Conservation (phyloP, 176 grass and related monocot genomes). For the Echinochloa phyllopogon region DNA sequence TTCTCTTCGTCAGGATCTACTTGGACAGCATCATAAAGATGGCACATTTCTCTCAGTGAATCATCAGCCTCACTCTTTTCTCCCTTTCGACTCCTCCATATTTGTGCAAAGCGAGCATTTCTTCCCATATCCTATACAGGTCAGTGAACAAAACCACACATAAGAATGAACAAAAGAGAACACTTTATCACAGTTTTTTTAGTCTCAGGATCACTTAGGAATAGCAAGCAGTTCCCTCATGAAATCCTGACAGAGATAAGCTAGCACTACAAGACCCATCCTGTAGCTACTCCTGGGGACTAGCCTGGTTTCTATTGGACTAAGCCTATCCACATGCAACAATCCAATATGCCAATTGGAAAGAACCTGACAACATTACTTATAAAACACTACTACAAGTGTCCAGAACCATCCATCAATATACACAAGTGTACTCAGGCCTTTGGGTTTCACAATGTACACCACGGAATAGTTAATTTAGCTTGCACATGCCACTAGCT, state of each 20-base stretch:
- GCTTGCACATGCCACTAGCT: not conserved
- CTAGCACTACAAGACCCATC: not conserved
- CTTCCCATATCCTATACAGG: constrained; percentile 62
- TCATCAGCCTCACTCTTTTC: constrained; percentile 52
- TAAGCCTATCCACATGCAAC: not conserved
- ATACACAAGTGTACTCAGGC: not conserved
- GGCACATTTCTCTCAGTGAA: constrained; percentile 65
- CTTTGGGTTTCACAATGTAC: not conserved
- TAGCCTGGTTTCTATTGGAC: not conserved
- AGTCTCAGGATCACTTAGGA: not conserved
- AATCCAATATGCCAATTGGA: not conserved
- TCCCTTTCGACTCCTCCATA: constrained; percentile 84
- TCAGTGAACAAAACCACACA: constrained; percentile 21
- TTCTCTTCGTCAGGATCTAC: constrained; percentile 62
- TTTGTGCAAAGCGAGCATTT: constrained; percentile 93
- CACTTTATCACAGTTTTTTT: not conserved
- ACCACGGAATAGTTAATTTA: not conserved
- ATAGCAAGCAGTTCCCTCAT: not conserved
- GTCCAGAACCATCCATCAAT: not conserved
- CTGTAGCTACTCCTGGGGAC: not conserved
- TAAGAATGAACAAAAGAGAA: not conserved
- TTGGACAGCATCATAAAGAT: constrained; percentile 86
- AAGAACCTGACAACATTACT: not conserved
- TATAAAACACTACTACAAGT: not conserved
- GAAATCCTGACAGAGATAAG: not conserved